Evolutionary conservation across 306 rosid genomes (phyloP), one percentile per base, ranked within the genome.

Genomic region (Dryas octopetala): DNA sequence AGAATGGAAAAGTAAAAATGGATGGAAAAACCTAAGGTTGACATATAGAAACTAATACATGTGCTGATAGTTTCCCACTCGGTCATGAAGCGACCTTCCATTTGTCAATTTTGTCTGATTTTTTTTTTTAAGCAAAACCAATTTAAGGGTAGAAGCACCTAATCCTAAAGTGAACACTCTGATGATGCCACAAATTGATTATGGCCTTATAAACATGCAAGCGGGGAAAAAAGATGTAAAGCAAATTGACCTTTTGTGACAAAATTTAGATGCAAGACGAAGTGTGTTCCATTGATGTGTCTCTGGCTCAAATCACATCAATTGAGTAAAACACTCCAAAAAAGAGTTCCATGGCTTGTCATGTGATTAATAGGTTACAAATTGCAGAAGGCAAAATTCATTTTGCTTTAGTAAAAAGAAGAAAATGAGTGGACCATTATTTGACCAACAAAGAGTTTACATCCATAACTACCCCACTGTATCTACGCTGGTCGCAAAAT

Each of bases 281-380:
- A 63, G 51, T 32, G 43, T 17, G 44, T 44, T 51, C 53, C 45
- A 43, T 40, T 10, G 10, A 50, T 4, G 16, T 5, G 17, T 23
- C 10, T 53, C 70, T 41, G 53, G 53, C 26, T 64, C 55, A 75
- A 41, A 5, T 52, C 62, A 49, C 14, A 5, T 52, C 64, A 66
- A 12, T 74, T 38, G n/a, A 40, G 64, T 23, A 57, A 2, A 15
- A 15, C 47, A 50, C 44, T 48, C 28, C 11, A 11, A n/a, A 17
- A 23, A 14, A 8, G 19, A 57, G 26, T 19, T 58, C 48, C 55
- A 57, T 72, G 41, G 64, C 45, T 74, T 19, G 45, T 66, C 73
- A 54, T 28, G 32, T 9, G 41, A 52, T 4, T 50, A 49, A 9
- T 15, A 44, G 40, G 15, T 44, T 62, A 28, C 53, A 44, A 23